phyloP scores from a whole-genome alignment of 2,329 filamentous ascomycete genomes.

The Xylaria sp. region DNA sequence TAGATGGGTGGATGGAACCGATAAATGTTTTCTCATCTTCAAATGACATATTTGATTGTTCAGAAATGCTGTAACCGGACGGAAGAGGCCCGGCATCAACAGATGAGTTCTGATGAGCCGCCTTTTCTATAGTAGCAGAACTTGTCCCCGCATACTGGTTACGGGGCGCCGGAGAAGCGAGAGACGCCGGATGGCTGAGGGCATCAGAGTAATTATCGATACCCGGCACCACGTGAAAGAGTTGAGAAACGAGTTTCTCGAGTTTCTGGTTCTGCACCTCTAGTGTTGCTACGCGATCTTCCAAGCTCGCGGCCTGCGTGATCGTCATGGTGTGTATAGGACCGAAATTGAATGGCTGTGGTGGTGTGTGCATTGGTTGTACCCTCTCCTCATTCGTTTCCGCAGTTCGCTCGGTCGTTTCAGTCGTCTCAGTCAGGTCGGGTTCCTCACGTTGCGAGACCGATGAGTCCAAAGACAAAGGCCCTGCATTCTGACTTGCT shows the following conservation, averaged over 20 bases:
- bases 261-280: constrained; percentile 64
- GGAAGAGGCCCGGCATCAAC: constrained; percentile 44
- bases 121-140: constrained; percentile 47
- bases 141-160: constrained; percentile 45
- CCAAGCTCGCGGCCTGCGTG: constrained; percentile 64
- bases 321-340: constrained; percentile 66
- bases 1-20: constrained; percentile 52
- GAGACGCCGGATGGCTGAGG: constrained; percentile 43
- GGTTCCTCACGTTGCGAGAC: constrained; percentile 53
- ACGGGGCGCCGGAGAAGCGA: constrained; percentile 42
- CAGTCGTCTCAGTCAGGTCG: constrained; percentile 31
- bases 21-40: constrained; percentile 60
- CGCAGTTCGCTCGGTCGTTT: constrained; percentile 45
- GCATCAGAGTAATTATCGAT: constrained; percentile 51
- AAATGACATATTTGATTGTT: constrained; percentile 58
- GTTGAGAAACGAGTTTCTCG: constrained; percentile 63
- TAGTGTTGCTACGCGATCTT: constrained; percentile 63
- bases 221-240: constrained; percentile 60
- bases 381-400: constrained; percentile 49
- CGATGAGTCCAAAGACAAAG: constrained; percentile 64
- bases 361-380: constrained; percentile 52
- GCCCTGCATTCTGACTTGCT: constrained; percentile 66
- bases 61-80: constrained; percentile 52
- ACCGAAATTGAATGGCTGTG: constrained; percentile 67
- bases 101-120: constrained; percentile 47